These are phyloP conservation scores for Gossypium raimondii DNA, from an alignment of 345 rosid genomes.

Conservation along the genomic window DNA sequence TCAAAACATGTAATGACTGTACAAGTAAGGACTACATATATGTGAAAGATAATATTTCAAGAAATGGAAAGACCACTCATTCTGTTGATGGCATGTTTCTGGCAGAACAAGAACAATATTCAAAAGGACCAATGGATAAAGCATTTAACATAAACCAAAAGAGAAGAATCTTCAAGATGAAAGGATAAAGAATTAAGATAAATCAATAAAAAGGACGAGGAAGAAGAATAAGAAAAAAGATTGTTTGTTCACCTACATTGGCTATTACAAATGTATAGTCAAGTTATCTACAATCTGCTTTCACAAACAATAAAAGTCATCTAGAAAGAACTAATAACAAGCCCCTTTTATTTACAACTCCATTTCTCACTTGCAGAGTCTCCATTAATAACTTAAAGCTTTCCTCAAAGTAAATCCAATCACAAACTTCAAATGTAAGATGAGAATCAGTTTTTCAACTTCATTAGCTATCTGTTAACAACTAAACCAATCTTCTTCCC, in stretches of 20 bases:
- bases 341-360: not conserved
- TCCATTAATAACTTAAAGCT: not conserved
- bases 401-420: conserved; percentile 5
- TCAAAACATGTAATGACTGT: not conserved
- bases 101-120: not conserved
- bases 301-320: not conserved
- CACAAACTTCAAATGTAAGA: not conserved
- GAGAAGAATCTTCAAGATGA: not conserved
- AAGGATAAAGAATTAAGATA: not conserved
- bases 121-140: not conserved
- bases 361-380: not conserved
- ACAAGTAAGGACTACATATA: not conserved
- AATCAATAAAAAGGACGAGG: not conserved
- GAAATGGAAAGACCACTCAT: not conserved
- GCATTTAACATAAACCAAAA: not conserved
- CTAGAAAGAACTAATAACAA: not conserved
- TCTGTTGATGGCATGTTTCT: not conserved
- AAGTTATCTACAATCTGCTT: not conserved
- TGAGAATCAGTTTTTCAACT: not conserved
- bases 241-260: not conserved
- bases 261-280: not conserved
- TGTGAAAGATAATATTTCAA: not conserved
- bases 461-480: not conserved
- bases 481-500: not conserved
- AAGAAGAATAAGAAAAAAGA: not conserved